Evolutionary conservation across 495 filamentous ascomycete genomes (phyloP).

Genomic region (Parachaetomium inaequale): DNA sequence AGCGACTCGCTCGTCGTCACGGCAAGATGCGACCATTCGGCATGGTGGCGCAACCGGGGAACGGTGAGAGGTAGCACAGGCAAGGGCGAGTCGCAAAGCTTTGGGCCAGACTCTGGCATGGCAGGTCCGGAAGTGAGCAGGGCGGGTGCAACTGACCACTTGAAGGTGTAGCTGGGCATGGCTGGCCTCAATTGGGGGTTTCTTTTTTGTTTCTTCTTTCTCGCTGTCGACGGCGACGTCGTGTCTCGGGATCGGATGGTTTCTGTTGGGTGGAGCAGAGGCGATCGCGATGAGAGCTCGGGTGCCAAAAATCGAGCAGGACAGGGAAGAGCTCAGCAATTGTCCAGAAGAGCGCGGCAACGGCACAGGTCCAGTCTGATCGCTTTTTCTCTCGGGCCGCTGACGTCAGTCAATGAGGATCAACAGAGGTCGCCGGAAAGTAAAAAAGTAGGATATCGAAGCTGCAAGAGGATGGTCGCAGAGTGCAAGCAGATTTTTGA

Average conservation of each 20-base stretch:
- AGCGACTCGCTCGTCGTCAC: slow-evolving; percentile 18
- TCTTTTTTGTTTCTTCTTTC: background rate
- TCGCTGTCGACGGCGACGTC: background rate
- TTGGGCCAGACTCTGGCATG: background rate
- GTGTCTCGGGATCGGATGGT: background rate
- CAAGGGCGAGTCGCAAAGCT: background rate
- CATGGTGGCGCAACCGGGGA: slow-evolving; percentile 17
- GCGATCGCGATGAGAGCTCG: background rate
- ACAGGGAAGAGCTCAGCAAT: background rate
- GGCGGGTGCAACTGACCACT: slow-evolving; percentile 45
- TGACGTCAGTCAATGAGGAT: slow-evolving; percentile 3
- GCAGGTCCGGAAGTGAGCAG: slow-evolving; percentile 1
- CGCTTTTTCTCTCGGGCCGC: background rate
- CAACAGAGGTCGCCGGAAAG: background rate
- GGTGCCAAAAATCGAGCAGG: background rate
- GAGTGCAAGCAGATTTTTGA: background rate
- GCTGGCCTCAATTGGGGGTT: background rate
- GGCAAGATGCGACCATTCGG: slow-evolving; percentile 14
- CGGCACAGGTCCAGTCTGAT: background rate
- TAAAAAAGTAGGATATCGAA: background rate
- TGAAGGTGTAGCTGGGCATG: slow-evolving; percentile 54
- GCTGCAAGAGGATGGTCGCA: background rate
- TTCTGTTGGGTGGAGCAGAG: background rate
- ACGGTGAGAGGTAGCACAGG: slow-evolving; percentile 1
- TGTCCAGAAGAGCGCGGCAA: background rate